These are phyloP conservation scores for Aspergillus conjunctus DNA, from an alignment of 495 filamentous ascomycete species.

Conservation along the genomic window DNA sequence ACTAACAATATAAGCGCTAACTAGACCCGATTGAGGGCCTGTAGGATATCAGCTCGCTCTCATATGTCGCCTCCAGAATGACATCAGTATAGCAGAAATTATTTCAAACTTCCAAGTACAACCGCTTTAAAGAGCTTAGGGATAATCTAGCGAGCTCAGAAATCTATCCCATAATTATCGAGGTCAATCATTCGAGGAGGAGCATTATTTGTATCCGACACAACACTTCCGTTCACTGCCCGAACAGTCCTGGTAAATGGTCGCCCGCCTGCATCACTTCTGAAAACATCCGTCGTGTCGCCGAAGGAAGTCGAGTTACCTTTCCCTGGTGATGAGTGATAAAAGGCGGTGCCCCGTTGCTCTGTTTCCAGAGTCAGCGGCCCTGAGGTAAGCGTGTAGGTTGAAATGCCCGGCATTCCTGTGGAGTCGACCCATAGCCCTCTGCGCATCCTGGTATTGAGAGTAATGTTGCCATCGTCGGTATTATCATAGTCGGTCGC, in stretches of 20 bases:
- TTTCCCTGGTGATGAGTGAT: slow-evolving; percentile 24
- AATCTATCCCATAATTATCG: not conserved
- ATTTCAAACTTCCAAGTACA: too few relatives aligned
- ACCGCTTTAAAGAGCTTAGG: too few relatives aligned
- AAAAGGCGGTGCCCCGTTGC: slow-evolving; percentile 36
- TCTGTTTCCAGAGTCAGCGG: slow-evolving; percentile 31
- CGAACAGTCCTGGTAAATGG: slow-evolving; percentile 53
- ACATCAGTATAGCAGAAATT: too few relatives aligned
- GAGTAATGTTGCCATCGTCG: slow-evolving; percentile 53
- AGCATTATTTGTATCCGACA: slow-evolving; percentile 28
- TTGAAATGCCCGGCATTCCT: slow-evolving; percentile 53
- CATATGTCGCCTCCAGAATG: too few relatives aligned
- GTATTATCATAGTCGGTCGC: slow-evolving; percentile 54
- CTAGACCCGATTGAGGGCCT: too few relatives aligned
- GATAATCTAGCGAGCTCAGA: not conserved
- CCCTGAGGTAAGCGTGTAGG: slow-evolving; percentile 46
- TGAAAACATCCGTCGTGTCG: slow-evolving; percentile 32
- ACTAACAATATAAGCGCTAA: too few relatives aligned
- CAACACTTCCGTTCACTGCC: slow-evolving; percentile 55
- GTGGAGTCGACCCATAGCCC: slow-evolving; percentile 54
- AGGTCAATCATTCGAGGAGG: not conserved
- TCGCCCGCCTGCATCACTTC: slow-evolving; percentile 30
- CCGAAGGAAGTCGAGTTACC: slow-evolving; percentile 33
- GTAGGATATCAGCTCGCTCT: too few relatives aligned
- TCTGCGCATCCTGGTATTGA: slow-evolving; percentile 60